Percentiles rank a stretch among this genome's conserved stretches.
phyloP scores from a whole-genome alignment of 768 basidiomycete species.

The Phanerochaete sordida region DNA sequence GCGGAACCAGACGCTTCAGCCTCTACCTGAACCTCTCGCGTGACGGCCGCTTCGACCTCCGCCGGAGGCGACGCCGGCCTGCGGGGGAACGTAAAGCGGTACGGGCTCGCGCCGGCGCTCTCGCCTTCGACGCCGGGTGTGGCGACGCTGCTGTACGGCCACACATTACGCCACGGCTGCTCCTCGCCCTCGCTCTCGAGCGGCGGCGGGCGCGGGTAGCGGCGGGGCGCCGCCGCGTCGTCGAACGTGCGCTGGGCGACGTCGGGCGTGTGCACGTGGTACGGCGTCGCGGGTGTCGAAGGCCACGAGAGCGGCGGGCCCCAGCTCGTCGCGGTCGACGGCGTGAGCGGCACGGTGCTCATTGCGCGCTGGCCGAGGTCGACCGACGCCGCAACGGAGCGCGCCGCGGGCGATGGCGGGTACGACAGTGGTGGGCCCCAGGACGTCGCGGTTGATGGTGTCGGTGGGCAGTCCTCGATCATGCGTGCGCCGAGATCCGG shows the following conservation, averaged over 20 bases:
- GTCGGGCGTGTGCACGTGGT: slow-evolving; percentile 38
- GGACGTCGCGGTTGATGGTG: slow-evolving; percentile 45
- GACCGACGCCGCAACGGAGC: slow-evolving; percentile 1
- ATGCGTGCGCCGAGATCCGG: slow-evolving; percentile 42
- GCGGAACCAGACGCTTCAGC: neutral
- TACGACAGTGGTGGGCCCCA: slow-evolving; percentile 47
- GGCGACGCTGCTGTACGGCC: slow-evolving; percentile 16
- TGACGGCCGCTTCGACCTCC: neutral
- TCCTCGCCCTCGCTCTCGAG: neutral
- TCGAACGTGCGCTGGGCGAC: slow-evolving; percentile 42
- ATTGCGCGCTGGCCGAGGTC: slow-evolving; percentile 37
- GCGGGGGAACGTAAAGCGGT: slow-evolving; percentile 11
- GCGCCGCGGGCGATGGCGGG: slow-evolving; percentile 31
- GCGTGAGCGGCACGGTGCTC: slow-evolving; percentile 38
- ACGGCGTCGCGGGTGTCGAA: slow-evolving; percentile 33
- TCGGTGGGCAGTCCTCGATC: slow-evolving; percentile 35
- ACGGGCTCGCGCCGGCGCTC: neutral
- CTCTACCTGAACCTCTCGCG: neutral
- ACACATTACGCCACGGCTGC: slow-evolving; percentile 19
- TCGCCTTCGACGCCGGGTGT: neutral
- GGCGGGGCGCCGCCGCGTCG: slow-evolving; percentile 32
- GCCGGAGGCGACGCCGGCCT: neutral
- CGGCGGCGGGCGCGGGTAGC: neutral
- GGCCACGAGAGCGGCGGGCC: slow-evolving; percentile 43
- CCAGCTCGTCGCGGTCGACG: slow-evolving; percentile 46